Evolutionary conservation across 2,329 filamentous ascomycete genomes (phyloP).

Genomic region (Emydomyces testavorans): DNA sequence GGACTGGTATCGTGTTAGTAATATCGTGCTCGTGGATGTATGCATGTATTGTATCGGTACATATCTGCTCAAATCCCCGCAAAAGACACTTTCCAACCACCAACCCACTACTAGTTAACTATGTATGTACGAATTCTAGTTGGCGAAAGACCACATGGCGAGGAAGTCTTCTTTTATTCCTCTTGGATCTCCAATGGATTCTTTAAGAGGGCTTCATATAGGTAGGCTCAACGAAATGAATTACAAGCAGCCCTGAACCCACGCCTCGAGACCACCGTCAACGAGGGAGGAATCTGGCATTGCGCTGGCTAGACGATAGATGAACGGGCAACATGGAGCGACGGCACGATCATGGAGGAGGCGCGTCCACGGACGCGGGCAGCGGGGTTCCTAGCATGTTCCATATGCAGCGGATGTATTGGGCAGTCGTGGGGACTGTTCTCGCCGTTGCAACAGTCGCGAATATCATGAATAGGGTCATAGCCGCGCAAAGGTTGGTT

Average conservation of each 20-base stretch:
- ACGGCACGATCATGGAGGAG: neutral
- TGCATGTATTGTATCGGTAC: too few species aligned
- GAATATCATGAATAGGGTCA: constrained; percentile 37
- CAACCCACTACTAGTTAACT: too few species aligned
- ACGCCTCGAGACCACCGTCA: neutral
- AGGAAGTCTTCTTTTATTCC: neutral
- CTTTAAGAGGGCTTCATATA: too few species aligned
- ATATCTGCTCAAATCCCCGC: constrained; percentile 40
- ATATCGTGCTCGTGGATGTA: constrained; percentile 46
- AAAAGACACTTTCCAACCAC: too few species aligned
- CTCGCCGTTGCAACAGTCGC: constrained; percentile 27
- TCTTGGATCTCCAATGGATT: too few species aligned
- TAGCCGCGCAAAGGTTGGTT: constrained; percentile 42
- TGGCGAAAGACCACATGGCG: neutral
- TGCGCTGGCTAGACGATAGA: neutral
- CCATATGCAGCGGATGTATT: constrained; percentile 43
- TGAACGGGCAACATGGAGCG: neutral
- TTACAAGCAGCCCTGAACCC: too few species aligned
- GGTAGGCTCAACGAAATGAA: too few species aligned
- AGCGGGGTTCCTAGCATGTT: constrained; percentile 36
- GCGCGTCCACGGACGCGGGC: neutral
- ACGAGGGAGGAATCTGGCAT: neutral
- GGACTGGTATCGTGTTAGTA: constrained; percentile 6
- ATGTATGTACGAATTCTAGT: neutral
- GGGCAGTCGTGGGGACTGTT: constrained; percentile 38